Conservation (phyloP, 139 green algal genomes). For the Micromonas pusilla region DNA sequence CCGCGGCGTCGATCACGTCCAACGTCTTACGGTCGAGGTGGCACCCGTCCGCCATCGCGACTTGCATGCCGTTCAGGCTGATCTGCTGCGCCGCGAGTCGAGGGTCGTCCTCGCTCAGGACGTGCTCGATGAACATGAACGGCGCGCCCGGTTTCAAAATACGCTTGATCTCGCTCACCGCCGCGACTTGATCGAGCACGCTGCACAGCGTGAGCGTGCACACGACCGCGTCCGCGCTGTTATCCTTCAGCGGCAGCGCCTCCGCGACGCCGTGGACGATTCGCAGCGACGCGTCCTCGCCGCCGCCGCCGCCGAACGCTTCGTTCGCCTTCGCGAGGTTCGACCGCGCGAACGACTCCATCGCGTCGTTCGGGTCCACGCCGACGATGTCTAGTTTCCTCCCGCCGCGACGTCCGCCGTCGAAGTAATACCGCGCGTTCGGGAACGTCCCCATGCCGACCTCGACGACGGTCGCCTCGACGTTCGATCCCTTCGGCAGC, state of each 20-base stretch:
- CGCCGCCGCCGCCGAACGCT: not conserved
- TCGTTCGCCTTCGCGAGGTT: conserved; percentile 2
- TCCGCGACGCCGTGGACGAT: conserved; percentile 17
- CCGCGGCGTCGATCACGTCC: not conserved
- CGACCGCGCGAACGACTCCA: conserved; percentile 1
- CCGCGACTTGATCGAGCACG: conserved; percentile 1
- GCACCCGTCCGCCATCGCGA: conserved; percentile 9
- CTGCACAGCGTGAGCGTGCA: conserved; percentile 19
- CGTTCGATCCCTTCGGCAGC: not conserved
- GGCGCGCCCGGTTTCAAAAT: not conserved
- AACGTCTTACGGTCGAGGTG: not conserved
- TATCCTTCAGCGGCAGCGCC: conserved; percentile 1
- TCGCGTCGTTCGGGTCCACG: conserved; percentile 21
- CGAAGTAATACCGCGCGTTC: conserved; percentile 1
- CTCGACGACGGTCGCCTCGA: not conserved
- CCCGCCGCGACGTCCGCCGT: not conserved
- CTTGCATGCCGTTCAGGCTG: not conserved
- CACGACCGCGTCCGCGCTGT: not conserved
- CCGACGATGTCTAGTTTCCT: not conserved
- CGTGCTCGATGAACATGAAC: conserved; percentile 21
- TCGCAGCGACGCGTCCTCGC: not conserved
- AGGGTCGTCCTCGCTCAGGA: conserved; percentile 1
- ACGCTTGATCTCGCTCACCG: conserved; percentile 10
- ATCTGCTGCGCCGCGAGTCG: not conserved
- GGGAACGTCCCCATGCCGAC: conserved; percentile 13